Conservation (phyloP, 306 rosid species). For the Fagus crenata region DNA sequence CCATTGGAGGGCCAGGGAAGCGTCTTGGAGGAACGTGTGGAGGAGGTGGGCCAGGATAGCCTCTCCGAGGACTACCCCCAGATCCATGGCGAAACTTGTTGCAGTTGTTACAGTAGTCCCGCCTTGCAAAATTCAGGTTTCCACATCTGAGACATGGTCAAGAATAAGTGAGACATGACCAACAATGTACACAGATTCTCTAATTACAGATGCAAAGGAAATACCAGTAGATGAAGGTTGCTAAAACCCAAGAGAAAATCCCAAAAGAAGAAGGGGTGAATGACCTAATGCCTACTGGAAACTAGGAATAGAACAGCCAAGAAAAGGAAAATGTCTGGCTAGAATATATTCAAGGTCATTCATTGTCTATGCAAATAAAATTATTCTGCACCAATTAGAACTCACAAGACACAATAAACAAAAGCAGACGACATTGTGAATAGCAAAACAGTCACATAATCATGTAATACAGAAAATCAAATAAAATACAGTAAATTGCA, state of each 20-base stretch:
- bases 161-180: conserved; percentile 3
- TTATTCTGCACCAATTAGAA: neutral
- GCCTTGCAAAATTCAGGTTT: conserved; percentile 92
- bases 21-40: conserved; percentile 70
- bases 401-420: neutral
- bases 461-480: neutral
- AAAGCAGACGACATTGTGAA: neutral
- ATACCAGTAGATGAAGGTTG: conserved; percentile 1
- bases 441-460: neutral
- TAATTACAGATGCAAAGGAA: neutral
- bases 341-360: neutral
- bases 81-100: conserved; percentile 62
- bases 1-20: conserved; percentile 67
- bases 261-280: neutral
- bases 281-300: neutral
- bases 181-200: neutral
- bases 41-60: conserved; percentile 57
- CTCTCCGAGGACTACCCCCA: conserved; percentile 82
- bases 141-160: conserved; percentile 60
- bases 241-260: conserved; percentile 5
- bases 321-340: neutral
- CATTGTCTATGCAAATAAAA: neutral
- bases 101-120: conserved; percentile 86
- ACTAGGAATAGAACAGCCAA: neutral
- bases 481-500: neutral